Percentiles rank a stretch among this genome's conserved stretches.
These are phyloP conservation scores for Penicillium canescens DNA, from an alignment of 495 filamentous ascomycete genomes.

Conservation along the genomic window DNA sequence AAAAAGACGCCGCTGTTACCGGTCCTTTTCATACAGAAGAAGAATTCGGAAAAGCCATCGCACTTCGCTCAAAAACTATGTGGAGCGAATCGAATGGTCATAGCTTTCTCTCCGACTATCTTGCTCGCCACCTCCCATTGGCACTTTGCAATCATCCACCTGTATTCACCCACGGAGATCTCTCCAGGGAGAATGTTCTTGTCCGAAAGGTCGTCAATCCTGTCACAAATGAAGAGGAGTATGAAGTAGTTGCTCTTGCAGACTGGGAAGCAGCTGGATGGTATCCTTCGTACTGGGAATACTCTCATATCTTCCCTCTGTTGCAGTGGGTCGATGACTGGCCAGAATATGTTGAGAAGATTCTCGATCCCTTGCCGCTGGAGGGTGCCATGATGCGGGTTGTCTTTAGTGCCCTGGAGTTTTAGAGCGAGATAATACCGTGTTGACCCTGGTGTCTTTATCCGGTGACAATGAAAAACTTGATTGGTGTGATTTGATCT, in stretches of 20 bases:
- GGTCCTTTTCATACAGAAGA: constrained; percentile 34
- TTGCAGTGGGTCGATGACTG: constrained; percentile 28
- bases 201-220: constrained; percentile 18
- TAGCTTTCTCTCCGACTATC: constrained; percentile 30
- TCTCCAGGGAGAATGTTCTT: constrained; percentile 34
- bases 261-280: constrained; percentile 52
- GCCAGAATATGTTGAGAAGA: constrained; percentile 24
- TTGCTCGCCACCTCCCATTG: constrained; percentile 30
- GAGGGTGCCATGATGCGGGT: constrained; percentile 25
- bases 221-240: constrained; percentile 13
- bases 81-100: constrained; percentile 18
- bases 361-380: constrained; percentile 26
- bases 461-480: background rate
- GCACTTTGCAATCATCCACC: constrained; percentile 27
- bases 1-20: constrained; percentile 24
- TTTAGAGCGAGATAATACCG: constrained; percentile 4
- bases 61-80: constrained; percentile 25
- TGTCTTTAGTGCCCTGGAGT: constrained; percentile 25
- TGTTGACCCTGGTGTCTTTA: background rate
- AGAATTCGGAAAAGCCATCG: constrained; percentile 29
- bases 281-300: constrained; percentile 54
- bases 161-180: constrained; percentile 33
- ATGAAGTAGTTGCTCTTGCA: constrained; percentile 37
- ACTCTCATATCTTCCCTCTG: constrained; percentile 29
- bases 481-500: background rate